A percentile compares a stretch with the other conserved stretches of the same genome.
These are phyloP conservation scores for Epichloe aotearoae DNA, from an alignment of 2,329 filamentous ascomycete genomes.

Conservation along the genomic window DNA sequence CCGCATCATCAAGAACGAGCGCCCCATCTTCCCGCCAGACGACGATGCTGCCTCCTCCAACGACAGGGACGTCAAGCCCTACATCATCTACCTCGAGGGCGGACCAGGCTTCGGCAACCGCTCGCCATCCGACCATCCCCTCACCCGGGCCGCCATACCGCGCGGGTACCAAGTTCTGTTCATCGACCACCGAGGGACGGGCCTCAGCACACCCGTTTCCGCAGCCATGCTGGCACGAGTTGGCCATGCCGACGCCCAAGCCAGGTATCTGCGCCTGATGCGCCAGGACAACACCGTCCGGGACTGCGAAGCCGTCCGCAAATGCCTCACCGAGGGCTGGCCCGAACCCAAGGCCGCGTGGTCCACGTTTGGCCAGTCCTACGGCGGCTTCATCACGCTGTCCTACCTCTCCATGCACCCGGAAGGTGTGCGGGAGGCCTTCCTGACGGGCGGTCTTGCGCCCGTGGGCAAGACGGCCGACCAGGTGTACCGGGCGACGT, in stretches of 20 bases:
- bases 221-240: slow-evolving; percentile 49
- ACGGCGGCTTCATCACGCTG: slow-evolving; percentile 74
- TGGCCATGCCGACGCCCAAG: slow-evolving; percentile 44
- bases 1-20: slow-evolving; percentile 53
- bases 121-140: slow-evolving; percentile 58
- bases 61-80: slow-evolving; percentile 30
- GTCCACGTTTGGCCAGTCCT: slow-evolving; percentile 82
- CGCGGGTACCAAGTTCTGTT: slow-evolving; percentile 76
- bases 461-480: slow-evolving; percentile 60
- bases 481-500: slow-evolving; percentile 62
- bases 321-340: slow-evolving; percentile 56
- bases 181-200: slow-evolving; percentile 86
- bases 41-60: slow-evolving; percentile 9
- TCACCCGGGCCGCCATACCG: slow-evolving; percentile 58
- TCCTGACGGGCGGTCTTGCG: slow-evolving; percentile 72
- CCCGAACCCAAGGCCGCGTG: slow-evolving; percentile 61
- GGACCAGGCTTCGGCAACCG: slow-evolving; percentile 71
- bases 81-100: slow-evolving; percentile 67
- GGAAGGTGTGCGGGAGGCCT: slow-evolving; percentile 66
- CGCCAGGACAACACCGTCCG: slow-evolving; percentile 82
- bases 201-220: slow-evolving; percentile 68
- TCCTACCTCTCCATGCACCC: slow-evolving; percentile 77
- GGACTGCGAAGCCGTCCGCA: slow-evolving; percentile 76
- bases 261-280: slow-evolving; percentile 70
- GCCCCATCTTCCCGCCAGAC: slow-evolving; percentile 38